Evolutionary conservation across 129 eudicot genomes (phyloP).

Genomic region (Smallanthus sonchifolius): DNA sequence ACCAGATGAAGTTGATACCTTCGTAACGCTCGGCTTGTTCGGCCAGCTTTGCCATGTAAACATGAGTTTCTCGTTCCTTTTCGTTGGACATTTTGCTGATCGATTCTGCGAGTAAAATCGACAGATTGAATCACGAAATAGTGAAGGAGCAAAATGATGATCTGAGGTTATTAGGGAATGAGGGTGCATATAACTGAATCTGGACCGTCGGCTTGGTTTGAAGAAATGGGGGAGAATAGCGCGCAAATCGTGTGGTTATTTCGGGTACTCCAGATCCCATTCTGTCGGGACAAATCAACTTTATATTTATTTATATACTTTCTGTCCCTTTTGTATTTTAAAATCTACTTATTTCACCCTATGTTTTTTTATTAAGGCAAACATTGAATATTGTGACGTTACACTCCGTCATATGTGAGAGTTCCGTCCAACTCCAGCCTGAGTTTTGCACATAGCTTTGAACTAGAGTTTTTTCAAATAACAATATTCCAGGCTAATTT

Average conservation of each 20-base stretch:
- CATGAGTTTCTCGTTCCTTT: conserved; percentile 88
- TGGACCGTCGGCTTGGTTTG: conserved; percentile 35
- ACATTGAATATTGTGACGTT: no score
- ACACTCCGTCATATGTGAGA: no score
- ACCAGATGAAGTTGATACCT: conserved; percentile 32
- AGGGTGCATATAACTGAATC: conserved; percentile 26
- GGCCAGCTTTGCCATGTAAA: conserved; percentile 93
- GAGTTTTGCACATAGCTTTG: no score
- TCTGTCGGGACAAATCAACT: conserved; percentile 23
- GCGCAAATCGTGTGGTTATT: conserved; percentile 34
- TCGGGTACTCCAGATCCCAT: conserved; percentile 20
- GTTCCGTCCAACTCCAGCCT: no score
- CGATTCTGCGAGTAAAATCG: conserved; percentile 13
- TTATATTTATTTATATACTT: conserved; percentile 11
- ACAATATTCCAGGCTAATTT: no score
- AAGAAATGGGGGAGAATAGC: conserved; percentile 22
- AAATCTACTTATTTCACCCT: neutral
- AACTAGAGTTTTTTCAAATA: no score
- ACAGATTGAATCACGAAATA: conserved; percentile 4
- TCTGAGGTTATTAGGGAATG: conserved; percentile 12
- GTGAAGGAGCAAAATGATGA: conserved; percentile 1
- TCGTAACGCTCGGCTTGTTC: conserved; percentile 98
- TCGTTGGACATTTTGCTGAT: conserved; percentile 62
- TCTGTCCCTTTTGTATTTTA: neutral
- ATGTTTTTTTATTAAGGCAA: no score